Base-by-base conservation (phyloP, 768 basidiomycete species). In the Rhizopogon vesiculosus region DNA sequence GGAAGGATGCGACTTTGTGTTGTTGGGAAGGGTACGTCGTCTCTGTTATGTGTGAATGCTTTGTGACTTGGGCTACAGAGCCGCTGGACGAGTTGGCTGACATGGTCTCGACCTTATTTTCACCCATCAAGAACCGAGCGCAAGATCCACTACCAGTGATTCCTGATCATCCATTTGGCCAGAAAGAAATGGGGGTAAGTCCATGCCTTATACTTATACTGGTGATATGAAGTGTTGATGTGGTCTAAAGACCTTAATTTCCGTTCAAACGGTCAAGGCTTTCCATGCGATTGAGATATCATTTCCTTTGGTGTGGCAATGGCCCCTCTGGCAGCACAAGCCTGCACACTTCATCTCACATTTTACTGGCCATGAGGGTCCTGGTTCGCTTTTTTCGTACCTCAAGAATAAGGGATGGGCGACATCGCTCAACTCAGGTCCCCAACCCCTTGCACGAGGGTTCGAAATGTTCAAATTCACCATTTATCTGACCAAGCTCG, bases 391-490 rank as follows among this genome's bases (percentile, higher is more conserved):
- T 31, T 80, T 91, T 62, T 91, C 93, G 1, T 93, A 93, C 67
- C 78, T 99, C 55, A 98, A 96, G 74, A 77, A 78, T 58, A 89
- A 87, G 64, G 91, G 92, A 2, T 96, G 93, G 93, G 79, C 89
- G 39, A 92, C 86, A 29, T 76, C 77, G 12, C 74, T 98, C 49
- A 83, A 79, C 53, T 78, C 85, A 43, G 92, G 89, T 1, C 77
- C 82, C 3, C 87, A 89, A 61, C 73, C 77, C 35, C 78, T 91
- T 6, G 91, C 81, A 18, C 81, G 91, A 59, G 92, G 93, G 0
- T 93, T 98, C 66, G 89, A 86, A 41, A 87, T 91, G 78, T 91
- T 97, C 74, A 94, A 91, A 67, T 69, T 90, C n/a, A 87, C 85
- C 2, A 75, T 89, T 22, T 74, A 89, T 63, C 72, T 99, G 59